Percentiles rank a stretch among this genome's conserved stretches.
Conservation (phyloP, 164 flowering plant genomes). For the Akebia trifoliata region DNA sequence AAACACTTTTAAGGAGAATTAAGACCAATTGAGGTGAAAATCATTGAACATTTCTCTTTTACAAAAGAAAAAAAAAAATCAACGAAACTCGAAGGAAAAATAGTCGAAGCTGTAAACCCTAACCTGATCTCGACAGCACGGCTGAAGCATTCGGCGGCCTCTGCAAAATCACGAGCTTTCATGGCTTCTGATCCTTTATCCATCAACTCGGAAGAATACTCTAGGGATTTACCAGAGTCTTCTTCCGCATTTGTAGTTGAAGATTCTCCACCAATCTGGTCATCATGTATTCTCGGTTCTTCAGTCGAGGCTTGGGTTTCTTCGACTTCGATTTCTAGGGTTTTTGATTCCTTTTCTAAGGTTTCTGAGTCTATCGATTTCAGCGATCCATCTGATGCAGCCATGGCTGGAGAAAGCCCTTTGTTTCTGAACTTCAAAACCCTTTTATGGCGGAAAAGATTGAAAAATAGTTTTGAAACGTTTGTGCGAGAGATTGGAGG, state of each 20-base stretch:
- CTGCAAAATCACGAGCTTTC: conserved; percentile 46
- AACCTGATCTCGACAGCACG: conserved; percentile 95
- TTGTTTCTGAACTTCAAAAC: background rate
- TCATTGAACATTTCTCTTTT: no score
- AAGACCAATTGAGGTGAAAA: no score
- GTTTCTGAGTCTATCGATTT: background rate
- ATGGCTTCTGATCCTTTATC: conserved; percentile 54
- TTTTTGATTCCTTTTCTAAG: conserved; percentile 4
- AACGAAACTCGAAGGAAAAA: background rate
- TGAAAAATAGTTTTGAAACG: background rate
- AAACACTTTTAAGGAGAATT: no score
- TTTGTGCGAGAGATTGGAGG: background rate
- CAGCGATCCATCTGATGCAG: conserved; percentile 6
- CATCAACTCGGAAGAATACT: conserved; percentile 57
- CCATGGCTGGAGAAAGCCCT: conserved; percentile 2
- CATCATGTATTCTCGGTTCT: conserved; percentile 25
- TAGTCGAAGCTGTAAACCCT: conserved; percentile 10
- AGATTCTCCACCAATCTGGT: conserved; percentile 24
- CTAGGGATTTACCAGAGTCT: conserved; percentile 46
- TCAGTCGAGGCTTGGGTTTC: conserved; percentile 21
- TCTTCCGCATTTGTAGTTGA: conserved; percentile 18
- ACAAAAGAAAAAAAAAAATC: conserved; percentile 1
- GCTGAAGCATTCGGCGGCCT: conserved; percentile 80
- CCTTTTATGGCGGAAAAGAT: conserved; percentile 9
- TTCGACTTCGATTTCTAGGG: background rate